Evolutionary conservation across 1,284 basidiomycete genomes (phyloP), one percentile per base, ranked within the genome.

Genomic region (Singerocomus inundabilis): DNA sequence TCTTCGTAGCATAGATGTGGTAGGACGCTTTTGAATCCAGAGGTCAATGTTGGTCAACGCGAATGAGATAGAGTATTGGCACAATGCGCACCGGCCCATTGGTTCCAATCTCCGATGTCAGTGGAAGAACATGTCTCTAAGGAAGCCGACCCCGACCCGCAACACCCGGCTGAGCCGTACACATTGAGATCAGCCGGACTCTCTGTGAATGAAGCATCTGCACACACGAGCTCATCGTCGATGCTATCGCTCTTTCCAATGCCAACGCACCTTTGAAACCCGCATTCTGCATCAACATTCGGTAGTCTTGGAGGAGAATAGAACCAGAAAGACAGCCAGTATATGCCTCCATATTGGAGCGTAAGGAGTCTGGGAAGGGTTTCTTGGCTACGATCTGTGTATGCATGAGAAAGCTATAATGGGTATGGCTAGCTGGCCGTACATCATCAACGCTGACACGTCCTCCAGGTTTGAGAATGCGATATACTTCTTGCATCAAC

Each of bases 391-490:
- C 54, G 32, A 79, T 75, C 74, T 80, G 21, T 36, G 30, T 25
- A 10, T 7, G n/a, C 11, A 32, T 49, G 9, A 43, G 28, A 44
- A 28, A 7, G 16, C 24, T 15, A 15, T 16, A n/a, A 12, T 2
- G 13, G 12, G 2, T 8, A 21, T 39, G 31, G 11, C 25, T 34
- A 11, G 24, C 31, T 2, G 15, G 16, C 40, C 53, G 11, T 44
- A 61, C 56, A 38, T 70, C 67, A 26, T 56, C 68, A 8, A 80
- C 54, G 5, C 70, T 68, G 28, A 80, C 54, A 21, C 78, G 69
- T 10, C 80, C 79, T 41, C 77, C 78, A 6, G 75, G 73, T 57
- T 75, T 80, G 39, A 82, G 64, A 5, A 80, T 64, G 13, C 79
- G 68, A 41, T 71, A 59, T 0, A 69, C 63, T 53, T 82, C 79